A percentile compares a stretch with the other conserved stretches of the same genome.
Conservation (phyloP, 2,329 filamentous ascomycete genomes). For the Pseudonectria foliicola region DNA sequence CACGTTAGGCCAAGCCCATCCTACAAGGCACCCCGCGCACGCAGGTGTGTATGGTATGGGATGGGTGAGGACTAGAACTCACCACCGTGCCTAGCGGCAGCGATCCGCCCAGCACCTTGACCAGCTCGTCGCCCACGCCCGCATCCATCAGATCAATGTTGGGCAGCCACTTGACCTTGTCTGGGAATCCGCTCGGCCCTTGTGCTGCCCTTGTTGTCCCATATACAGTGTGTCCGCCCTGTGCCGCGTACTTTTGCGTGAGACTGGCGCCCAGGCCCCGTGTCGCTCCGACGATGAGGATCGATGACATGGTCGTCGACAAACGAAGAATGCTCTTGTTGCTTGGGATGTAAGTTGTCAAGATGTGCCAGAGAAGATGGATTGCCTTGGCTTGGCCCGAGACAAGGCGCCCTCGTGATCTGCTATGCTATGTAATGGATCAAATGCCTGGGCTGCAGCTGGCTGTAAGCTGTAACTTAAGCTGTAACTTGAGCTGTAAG, state of each 20-base stretch:
- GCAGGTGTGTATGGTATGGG: no score
- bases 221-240: slow-evolving; percentile 43
- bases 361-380: no score
- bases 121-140: slow-evolving; percentile 40
- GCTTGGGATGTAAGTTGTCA: no score
- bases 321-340: no score
- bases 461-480: no score
- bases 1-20: no score
- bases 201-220: slow-evolving; percentile 49
- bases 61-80: no score
- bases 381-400: no score
- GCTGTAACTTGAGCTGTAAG: no score
- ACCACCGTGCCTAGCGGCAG: slow-evolving; percentile 39
- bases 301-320: slow-evolving; percentile 33
- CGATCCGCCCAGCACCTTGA: slow-evolving; percentile 33
- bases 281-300: slow-evolving; percentile 62
- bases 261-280: slow-evolving; percentile 60
- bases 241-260: slow-evolving; percentile 47
- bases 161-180: slow-evolving; percentile 48
- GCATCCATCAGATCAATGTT: slow-evolving; percentile 48
- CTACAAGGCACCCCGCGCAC: background rate
- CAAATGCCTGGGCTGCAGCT: no score
- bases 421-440: no score
- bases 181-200: slow-evolving; percentile 34
- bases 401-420: no score